phyloP scores from a whole-genome alignment of 1,284 basidiomycete genomes.

The Microbotryum silenes-acaulis region DNA sequence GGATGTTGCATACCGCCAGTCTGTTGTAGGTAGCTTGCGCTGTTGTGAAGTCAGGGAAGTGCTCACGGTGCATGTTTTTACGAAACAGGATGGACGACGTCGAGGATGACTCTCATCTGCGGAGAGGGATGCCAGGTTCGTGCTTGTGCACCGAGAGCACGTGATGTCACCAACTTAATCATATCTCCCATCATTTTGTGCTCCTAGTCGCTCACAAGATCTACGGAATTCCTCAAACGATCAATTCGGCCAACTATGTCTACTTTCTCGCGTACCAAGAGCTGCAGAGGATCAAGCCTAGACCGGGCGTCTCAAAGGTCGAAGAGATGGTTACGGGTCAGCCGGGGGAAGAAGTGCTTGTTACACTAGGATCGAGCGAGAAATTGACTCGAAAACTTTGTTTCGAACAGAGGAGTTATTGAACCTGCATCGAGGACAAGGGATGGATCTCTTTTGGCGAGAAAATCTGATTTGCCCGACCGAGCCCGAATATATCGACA shows the following conservation, averaged over 20 bases:
- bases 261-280: constrained; percentile 85
- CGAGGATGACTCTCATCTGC: constrained; percentile 85
- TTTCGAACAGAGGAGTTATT: constrained; percentile 63
- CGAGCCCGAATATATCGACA: constrained; percentile 87
- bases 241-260: constrained; percentile 95
- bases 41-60: not conserved
- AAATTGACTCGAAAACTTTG: not conserved
- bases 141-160: not conserved
- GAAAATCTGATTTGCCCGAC: constrained; percentile 86
- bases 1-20: constrained; percentile 90
- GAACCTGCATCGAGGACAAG: constrained; percentile 88
- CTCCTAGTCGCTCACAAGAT: constrained; percentile 77
- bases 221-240: constrained; percentile 91
- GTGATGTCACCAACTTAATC: not conserved
- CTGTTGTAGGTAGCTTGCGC: constrained; percentile 60
- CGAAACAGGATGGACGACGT: constrained; percentile 82
- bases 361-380: not conserved
- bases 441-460: constrained; percentile 89
- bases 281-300: constrained; percentile 42
- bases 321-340: constrained; percentile 38
- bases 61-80: not conserved
- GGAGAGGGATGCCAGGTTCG: constrained; percentile 72
- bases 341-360: not conserved
- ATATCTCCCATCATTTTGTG: not conserved
- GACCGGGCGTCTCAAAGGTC: constrained; percentile 20